Conservation (phyloP, 495 filamentous ascomycete genomes). For the Darksidea phi region DNA sequence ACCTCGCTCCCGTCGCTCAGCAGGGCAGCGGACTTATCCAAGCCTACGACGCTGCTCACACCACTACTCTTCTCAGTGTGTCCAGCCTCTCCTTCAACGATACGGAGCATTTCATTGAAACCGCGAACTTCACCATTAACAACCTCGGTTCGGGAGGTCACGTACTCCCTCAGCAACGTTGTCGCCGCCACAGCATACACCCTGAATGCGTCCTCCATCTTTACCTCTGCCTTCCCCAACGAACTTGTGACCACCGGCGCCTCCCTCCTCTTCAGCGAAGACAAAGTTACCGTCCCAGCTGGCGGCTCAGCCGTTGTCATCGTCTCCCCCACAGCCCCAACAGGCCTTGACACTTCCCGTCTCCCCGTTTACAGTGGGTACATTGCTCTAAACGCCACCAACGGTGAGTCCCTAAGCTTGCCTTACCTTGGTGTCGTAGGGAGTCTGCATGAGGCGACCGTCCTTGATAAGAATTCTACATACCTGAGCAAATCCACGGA, state of each 20-base stretch:
- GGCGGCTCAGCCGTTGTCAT: not conserved
- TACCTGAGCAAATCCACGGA: not conserved
- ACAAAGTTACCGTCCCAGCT: not conserved
- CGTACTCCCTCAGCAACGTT: slow-evolving; percentile 3
- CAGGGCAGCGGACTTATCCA: slow-evolving; percentile 59
- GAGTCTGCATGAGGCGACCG: slow-evolving; percentile 3
- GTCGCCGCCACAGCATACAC: slow-evolving; percentile 7
- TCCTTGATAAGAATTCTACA: not conserved
- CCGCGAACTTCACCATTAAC: slow-evolving; percentile 51
- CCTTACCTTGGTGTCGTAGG: slow-evolving; percentile 39
- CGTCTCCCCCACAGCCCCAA: not conserved
- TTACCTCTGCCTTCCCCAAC: not conserved
- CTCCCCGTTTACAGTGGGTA: slow-evolving; percentile 46
- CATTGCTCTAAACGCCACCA: slow-evolving; percentile 42
- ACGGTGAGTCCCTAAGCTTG: slow-evolving; percentile 40
- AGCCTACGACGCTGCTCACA: slow-evolving; percentile 56
- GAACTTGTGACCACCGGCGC: not conserved
- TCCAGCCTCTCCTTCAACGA: slow-evolving; percentile 41
- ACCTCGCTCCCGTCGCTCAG: slow-evolving; percentile 56
- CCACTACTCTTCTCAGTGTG: slow-evolving; percentile 52
- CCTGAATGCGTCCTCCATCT: not conserved
- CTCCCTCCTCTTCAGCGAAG: not conserved
- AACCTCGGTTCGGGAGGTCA: slow-evolving; percentile 47
- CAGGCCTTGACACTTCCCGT: slow-evolving; percentile 23
- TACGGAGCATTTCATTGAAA: slow-evolving; percentile 41